These are phyloP conservation scores for Pyrus communis DNA, from an alignment of 306 rosid genomes.

Conservation along the genomic window DNA sequence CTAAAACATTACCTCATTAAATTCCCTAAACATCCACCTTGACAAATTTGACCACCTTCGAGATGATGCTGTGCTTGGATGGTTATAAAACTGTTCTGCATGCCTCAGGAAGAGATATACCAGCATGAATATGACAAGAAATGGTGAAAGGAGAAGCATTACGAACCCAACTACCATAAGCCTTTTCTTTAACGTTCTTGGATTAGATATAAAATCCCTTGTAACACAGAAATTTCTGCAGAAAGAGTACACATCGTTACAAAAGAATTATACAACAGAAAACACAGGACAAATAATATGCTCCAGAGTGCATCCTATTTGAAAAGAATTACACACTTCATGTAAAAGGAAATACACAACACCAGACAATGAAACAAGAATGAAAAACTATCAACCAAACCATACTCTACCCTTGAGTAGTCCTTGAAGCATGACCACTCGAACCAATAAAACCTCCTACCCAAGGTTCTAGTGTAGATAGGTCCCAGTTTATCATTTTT, in stretches of 20 bases:
- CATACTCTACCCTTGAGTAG: not conserved
- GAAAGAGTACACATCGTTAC: slow-evolving; percentile 10
- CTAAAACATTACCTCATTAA: slow-evolving; percentile 60
- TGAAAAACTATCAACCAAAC: not conserved
- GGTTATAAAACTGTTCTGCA: slow-evolving; percentile 89
- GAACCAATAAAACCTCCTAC: not conserved
- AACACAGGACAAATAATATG: not conserved
- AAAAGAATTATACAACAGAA: slow-evolving; percentile 11
- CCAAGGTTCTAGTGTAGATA: not conserved
- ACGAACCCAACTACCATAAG: slow-evolving; percentile 75
- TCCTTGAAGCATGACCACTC: not conserved
- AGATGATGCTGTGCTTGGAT: slow-evolving; percentile 84
- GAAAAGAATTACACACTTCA: not conserved
- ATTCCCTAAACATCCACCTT: slow-evolving; percentile 88
- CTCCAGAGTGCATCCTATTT: not conserved
- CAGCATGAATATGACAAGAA: slow-evolving; percentile 94
- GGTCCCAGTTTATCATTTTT: not conserved
- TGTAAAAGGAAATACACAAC: not conserved
- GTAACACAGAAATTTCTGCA: slow-evolving; percentile 72
- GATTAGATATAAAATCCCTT: slow-evolving; percentile 72
- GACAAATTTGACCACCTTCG: slow-evolving; percentile 96
- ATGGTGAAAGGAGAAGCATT: slow-evolving; percentile 93
- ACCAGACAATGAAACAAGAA: not conserved
- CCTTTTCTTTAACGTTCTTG: slow-evolving; percentile 70
- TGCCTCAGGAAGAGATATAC: slow-evolving; percentile 90